phyloP scores from a whole-genome alignment of 1,284 basidiomycete genomes.

The Hemileia vastatrix region DNA sequence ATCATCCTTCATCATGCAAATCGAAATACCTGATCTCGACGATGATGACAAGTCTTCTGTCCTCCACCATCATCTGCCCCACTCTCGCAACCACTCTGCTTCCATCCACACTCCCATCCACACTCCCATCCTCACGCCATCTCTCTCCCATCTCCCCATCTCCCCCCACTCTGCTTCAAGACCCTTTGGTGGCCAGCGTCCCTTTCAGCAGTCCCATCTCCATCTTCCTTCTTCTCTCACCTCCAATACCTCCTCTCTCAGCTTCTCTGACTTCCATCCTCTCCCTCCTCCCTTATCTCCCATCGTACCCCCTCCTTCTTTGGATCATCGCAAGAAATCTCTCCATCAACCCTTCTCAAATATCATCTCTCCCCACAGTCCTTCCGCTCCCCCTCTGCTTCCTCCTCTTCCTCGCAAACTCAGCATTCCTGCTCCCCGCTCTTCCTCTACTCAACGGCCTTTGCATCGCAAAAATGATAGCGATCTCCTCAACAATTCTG shows the following conservation, averaged over 20 bases:
- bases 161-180: conserved; percentile 12
- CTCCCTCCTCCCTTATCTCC: background rate
- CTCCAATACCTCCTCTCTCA: conserved; percentile 8
- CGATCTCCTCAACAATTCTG: background rate
- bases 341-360: background rate
- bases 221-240: conserved; percentile 1
- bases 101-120: background rate
- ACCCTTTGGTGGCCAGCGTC: conserved; percentile 17
- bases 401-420: conserved; percentile 6
- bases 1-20: conserved; percentile 23
- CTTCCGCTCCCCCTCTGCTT: background rate
- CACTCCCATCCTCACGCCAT: conserved; percentile 7
- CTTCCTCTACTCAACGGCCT: background rate
- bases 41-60: too few relatives aligned
- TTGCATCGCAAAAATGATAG: conserved; percentile 1
- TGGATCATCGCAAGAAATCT: background rate
- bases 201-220: background rate
- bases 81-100: background rate
- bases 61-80: too few relatives aligned
- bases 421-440: background rate
- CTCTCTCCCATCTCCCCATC: conserved; percentile 9
- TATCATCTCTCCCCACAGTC: background rate
- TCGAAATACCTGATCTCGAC: conserved; percentile 22
- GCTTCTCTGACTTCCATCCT: background rate
- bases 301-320: background rate